Conservation (phyloP, 2,329 filamentous ascomycete species). For the Aspergillus pseudotamarii region DNA sequence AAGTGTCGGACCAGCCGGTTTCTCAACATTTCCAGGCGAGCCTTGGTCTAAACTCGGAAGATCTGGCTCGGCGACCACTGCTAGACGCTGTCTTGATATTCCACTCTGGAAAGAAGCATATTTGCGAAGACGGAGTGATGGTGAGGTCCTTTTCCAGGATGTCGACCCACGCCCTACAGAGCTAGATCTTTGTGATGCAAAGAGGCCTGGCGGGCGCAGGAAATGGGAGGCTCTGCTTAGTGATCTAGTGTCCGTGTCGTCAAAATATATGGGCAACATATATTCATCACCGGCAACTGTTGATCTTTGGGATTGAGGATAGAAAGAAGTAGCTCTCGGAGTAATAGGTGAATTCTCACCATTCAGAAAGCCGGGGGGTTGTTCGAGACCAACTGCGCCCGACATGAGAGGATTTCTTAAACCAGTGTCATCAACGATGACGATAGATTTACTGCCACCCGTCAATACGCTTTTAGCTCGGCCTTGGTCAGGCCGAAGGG, state of each 20-base stretch:
- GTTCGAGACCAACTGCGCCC: slow-evolving; percentile 33
- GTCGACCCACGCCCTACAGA: slow-evolving; percentile 29
- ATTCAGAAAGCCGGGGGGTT: slow-evolving; percentile 21
- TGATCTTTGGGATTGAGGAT: slow-evolving; percentile 24
- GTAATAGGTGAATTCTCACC: slow-evolving; percentile 14
- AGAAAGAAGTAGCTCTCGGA: slow-evolving; percentile 21
- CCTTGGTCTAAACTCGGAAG: slow-evolving; percentile 19
- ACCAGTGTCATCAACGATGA: slow-evolving; percentile 74
- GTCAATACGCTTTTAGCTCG: slow-evolving; percentile 63
- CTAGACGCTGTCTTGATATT: slow-evolving; percentile 35
- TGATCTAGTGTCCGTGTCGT: slow-evolving; percentile 21
- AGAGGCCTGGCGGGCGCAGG: slow-evolving; percentile 20
- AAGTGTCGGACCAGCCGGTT: slow-evolving; percentile 55
- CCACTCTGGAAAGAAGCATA: slow-evolving; percentile 50
- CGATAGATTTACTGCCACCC: slow-evolving; percentile 82
- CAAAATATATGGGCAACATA: slow-evolving; percentile 33
- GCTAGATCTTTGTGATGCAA: slow-evolving; percentile 29
- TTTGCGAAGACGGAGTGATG: slow-evolving; percentile 44
- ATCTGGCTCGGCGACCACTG: slow-evolving; percentile 28
- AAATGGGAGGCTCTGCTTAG: slow-evolving; percentile 16
- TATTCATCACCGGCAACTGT: slow-evolving; percentile 29
- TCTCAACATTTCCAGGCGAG: slow-evolving; percentile 20
- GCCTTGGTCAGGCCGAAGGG: slow-evolving; percentile 20
- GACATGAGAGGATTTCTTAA: slow-evolving; percentile 43
- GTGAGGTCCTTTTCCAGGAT: slow-evolving; percentile 30